Evolutionary conservation across 371 early-diverging fungal genomes (phyloP), one percentile per base, ranked within the genome.

Genomic region (Rhizopus sp.): DNA sequence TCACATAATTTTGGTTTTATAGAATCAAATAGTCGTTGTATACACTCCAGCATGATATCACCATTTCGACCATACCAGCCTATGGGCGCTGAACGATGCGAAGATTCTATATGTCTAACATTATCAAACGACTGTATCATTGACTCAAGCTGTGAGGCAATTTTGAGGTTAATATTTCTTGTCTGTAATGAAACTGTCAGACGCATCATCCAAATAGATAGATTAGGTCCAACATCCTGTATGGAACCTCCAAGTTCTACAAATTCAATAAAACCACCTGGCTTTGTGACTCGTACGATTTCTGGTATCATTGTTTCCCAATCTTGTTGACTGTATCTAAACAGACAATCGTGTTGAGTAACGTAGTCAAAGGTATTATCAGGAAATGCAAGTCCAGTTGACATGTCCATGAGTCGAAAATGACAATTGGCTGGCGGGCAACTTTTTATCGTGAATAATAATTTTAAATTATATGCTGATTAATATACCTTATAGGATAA

Each of bases 201-300:
- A 54, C 75, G 66, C 75, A 77, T 77, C 48, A 74, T 55, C 78
- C 78, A 77, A 23, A 74, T 66, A 1, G 78, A 77, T 51, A 72
- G 50, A 38, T 74, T 77, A 4, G 78, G 78, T 5, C 78, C 78
- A 48, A 70, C 64, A 31, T 77, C 78, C 12, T 77, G 66, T 16
- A 72, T 37, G 9, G 37, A 35, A 8, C 67, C 64, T 15, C 60
- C 53, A n/a, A 48, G 31, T 46, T 76, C 76, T 17, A 66, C 63
- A 3, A 68, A 29, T 53, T 74, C 71, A 12, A 76, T 42, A 39
- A 60, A 68, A 3, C 66, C 69, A 38, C 60, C 63, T 15, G 69
- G 58, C 38, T 65, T 69, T 5, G 41, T 29, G 0, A 69, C 69
- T 10, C 69, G 52, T 9, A 59, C 46, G 1, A 69, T 47, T 31